Base-by-base conservation (phyloP, 805 yeast species). In the Jamesozyma jinghongensis region DNA sequence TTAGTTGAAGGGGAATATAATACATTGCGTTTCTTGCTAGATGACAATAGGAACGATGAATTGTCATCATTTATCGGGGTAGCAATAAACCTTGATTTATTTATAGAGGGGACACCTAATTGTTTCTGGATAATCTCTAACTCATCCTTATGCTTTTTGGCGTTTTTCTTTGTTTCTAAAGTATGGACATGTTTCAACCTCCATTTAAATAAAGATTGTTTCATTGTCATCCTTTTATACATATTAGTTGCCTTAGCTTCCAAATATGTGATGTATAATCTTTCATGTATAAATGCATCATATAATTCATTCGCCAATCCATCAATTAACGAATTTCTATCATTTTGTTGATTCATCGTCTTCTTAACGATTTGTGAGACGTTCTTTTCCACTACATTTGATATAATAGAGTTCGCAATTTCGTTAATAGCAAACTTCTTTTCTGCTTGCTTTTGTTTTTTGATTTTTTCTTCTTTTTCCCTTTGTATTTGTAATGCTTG, bases 281-380 rank as follows among this genome's bases (percentile, higher is more conserved):
- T 65, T 47, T 82, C 88, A 34, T 73, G 68, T 32, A 84, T 52
- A 49, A 83, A 79, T 0, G 88, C 84, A 14, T 58, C 52, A 46
- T 65, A 81, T 1, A 84, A 54, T 32, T 77, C 83, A 1, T 57
- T 51, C 1, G 79, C 53, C n/a, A 80, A 59, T 0, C 59, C 43
- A 0, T 66, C 54, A 2, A 77, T 55, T 22, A 45, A 16, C 4
- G 26, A n/a, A 35, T 43, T 44, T 51, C 17, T 19, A 19, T 31
- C 19, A 14, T 26, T 32, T 41, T 42, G 22, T 39, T 49, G 17
- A 38, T 38, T 16, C 42, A 31, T 30, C 44, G 45, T 29, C 34
- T 44, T n/a, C 38, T 43, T 27, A 38, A 40, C 22, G 28, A 30
- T 30, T 22, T 27, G 29, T 20, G 32, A 16, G 27, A 43, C n/a